phyloP scores from a whole-genome alignment of 2,329 filamentous ascomycete genomes.

The Corinectria fuckeliana region DNA sequence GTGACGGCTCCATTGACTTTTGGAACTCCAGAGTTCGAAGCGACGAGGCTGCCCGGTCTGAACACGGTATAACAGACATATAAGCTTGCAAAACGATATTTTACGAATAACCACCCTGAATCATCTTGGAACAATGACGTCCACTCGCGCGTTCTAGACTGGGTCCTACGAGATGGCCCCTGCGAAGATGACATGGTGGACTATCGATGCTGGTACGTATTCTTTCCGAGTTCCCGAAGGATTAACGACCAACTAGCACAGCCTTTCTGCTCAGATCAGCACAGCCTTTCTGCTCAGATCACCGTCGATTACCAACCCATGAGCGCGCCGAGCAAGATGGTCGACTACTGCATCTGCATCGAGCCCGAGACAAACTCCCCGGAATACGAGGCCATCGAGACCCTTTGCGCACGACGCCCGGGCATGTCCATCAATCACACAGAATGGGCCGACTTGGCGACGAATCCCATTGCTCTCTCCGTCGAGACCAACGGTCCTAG shows the following conservation, averaged over 20 bases:
- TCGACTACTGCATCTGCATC: not conserved
- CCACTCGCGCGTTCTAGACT: constrained; percentile 4
- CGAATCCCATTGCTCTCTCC: not conserved
- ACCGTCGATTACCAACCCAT: not conserved
- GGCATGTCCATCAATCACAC: not conserved
- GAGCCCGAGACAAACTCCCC: not conserved
- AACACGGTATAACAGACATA: not conserved
- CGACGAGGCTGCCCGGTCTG: not conserved
- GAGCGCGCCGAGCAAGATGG: not conserved
- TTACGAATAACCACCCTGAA: constrained; percentile 7
- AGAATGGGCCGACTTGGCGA: not conserved
- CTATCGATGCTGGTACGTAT: not conserved
- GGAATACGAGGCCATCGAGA: not conserved
- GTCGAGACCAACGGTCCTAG: not conserved
- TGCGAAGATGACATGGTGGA: not conserved
- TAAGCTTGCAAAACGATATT: not conserved
- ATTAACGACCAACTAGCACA: not conserved
- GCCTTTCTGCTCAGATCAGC: not conserved
- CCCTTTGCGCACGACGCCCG: not conserved
- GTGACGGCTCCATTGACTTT: not conserved
- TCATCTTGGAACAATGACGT: constrained; percentile 14
- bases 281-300: not conserved
- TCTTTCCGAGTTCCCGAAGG: not conserved
- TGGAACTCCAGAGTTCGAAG: not conserved
- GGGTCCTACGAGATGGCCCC: constrained; percentile 4